Conservation (phyloP, 2,329 filamentous ascomycete species). For the Paraphaeosphaeria sporulosa region DNA sequence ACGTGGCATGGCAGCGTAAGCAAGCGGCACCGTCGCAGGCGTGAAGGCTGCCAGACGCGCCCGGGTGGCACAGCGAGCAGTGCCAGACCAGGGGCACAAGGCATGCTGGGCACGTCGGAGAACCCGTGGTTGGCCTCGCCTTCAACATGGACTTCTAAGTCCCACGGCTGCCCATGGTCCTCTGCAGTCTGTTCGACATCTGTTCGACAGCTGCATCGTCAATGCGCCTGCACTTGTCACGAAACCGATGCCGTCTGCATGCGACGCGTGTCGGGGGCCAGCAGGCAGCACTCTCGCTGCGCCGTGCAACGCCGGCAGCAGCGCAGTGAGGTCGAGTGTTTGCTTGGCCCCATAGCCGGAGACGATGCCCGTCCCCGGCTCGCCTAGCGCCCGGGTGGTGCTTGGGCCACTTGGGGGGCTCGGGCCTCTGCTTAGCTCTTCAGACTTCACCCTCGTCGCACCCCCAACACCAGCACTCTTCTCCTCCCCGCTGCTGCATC, state of each 20-base stretch:
- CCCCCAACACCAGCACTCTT: not conserved
- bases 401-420: not conserved
- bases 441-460: conserved; percentile 10
- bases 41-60: no score
- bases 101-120: no score
- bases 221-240: not conserved
- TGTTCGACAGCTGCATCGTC: no score
- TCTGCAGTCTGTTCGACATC: no score
- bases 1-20: not conserved
- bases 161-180: no score
- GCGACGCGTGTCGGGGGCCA: not conserved
- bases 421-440: not conserved
- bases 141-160: not conserved
- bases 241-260: not conserved
- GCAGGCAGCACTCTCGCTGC: not conserved
- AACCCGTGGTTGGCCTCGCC: not conserved
- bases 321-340: not conserved
- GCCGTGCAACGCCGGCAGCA: conserved; percentile 1
- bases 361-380: not conserved
- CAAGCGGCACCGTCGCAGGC: no score
- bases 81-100: no score
- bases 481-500: conserved; percentile 5
- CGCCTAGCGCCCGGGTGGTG: not conserved
- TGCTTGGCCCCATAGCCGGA: not conserved
- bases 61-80: no score